Base-by-base conservation (phyloP, 148 eudicot species). In the Tetragonia tetragonoides region DNA sequence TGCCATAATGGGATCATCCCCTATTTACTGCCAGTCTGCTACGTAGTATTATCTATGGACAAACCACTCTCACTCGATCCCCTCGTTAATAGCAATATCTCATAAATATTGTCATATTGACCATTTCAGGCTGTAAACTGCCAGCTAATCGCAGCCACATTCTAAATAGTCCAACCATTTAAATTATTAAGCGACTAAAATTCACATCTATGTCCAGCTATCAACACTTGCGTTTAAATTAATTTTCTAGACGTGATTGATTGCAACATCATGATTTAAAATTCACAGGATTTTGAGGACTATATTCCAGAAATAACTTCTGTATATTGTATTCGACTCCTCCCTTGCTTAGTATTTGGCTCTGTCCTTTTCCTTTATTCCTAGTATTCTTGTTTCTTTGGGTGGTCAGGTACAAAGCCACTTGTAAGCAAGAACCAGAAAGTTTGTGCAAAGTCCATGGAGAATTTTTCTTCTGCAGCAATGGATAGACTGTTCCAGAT, bases 401-500 rank as follows among this genome's bases (percentile, higher is more conserved):
- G 28, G 60, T 28, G 34, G 34, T 28, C 34, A 28, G 34, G 34
- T 28, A 28, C 34, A 28, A 28, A 28, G 34, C 34, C 34, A 28
- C 34, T 28, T 28, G 34, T 10, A 28, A 28, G 34, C 34, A 28
- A 28, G 34, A 28, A 28, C 34, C 34, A 28, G 34, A 28, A 28
- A 68, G 41, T 1, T 9, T 15, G 74, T 38, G 2, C 44, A 39
- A 40, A 41, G 34, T 15, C n/a, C 15, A 39, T 42, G 73, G 59
- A 57, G 40, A 38, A 24, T 5, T 21, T 42, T 23, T 63, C 54
- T 34, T 15, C n/a, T 42, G 7, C 56, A 56, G 77, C 9, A 41
- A 87, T 83, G 81, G 81, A 81, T 46, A 73, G 53, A 59, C 46
- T 85, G 74, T 24, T 61, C 51, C 77, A 81, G 23, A 75, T 83